Percentiles rank a stretch among this genome's conserved stretches.
Conservation (phyloP, 192 early-diverging fungal species). For the Backusella australiensis region DNA sequence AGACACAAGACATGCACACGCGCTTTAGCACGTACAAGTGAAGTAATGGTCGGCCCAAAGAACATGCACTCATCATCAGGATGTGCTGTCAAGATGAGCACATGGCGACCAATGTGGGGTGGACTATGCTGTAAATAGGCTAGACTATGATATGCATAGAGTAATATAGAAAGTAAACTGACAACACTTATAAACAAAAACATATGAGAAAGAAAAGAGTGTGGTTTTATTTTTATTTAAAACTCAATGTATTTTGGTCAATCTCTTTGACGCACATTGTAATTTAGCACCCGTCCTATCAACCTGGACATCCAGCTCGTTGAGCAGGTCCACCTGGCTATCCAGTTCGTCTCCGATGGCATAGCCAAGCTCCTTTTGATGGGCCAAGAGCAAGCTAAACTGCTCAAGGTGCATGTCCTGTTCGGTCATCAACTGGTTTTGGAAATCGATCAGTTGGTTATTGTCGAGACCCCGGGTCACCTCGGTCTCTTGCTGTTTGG, state of each 20-base stretch:
- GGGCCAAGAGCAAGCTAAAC: slow-evolving; percentile 67
- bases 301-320: slow-evolving; percentile 76
- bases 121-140: not conserved
- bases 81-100: slow-evolving; percentile 81
- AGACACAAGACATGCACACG: slow-evolving; percentile 77
- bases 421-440: slow-evolving; percentile 73
- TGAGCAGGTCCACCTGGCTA: slow-evolving; percentile 81
- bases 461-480: slow-evolving; percentile 76
- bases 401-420: slow-evolving; percentile 79
- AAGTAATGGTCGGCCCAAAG: slow-evolving; percentile 79
- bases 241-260: slow-evolving; percentile 61
- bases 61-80: slow-evolving; percentile 99
- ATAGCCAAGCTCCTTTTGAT: slow-evolving; percentile 84
- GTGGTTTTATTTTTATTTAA: not conserved
- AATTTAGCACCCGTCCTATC: slow-evolving; percentile 73
- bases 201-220: not conserved
- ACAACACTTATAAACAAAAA: not conserved
- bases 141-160: not conserved
- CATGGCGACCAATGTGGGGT: not conserved
- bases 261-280: slow-evolving; percentile 71
- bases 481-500: slow-evolving; percentile 58
- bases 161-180: not conserved
- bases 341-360: slow-evolving; percentile 90
- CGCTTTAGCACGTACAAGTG: slow-evolving; percentile 36
- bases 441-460: slow-evolving; percentile 70